A percentile compares a stretch with the other conserved stretches of the same genome.
Evolutionary conservation across 345 rosid genomes (phyloP).

Genomic region (Citrus glauca): DNA sequence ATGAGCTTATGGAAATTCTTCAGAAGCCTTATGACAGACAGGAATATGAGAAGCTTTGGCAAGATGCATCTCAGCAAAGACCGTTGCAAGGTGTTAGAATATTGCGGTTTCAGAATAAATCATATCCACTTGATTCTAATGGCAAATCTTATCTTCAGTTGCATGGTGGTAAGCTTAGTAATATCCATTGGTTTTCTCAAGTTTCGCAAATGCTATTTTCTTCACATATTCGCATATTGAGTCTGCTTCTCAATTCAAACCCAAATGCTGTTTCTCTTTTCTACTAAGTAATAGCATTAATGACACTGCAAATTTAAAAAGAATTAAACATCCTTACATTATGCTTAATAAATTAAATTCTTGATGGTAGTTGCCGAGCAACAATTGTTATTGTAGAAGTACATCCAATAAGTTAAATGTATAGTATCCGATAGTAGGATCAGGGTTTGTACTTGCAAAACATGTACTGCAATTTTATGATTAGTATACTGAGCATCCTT

Average conservation of each 20-base stretch:
- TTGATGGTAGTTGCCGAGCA: background rate
- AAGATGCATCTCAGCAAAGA: constrained; percentile 19
- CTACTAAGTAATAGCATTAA: background rate
- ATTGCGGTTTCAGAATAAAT: constrained; percentile 27
- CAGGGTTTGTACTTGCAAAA: background rate
- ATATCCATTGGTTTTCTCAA: background rate
- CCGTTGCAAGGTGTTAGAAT: constrained; percentile 15
- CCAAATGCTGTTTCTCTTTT: background rate
- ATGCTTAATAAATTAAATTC: background rate
- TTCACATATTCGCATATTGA: background rate
- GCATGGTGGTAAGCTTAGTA: constrained; percentile 34
- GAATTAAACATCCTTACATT: background rate
- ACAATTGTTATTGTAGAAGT: background rate
- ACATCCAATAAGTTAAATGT: background rate
- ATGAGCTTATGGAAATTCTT: constrained; percentile 39
- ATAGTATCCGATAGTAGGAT: background rate
- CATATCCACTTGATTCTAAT: background rate
- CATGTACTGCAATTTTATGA: background rate
- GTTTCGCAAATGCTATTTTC: background rate
- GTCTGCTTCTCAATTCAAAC: background rate
- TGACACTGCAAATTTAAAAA: background rate
- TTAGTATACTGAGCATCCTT: background rate
- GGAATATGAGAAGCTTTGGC: constrained; percentile 35
- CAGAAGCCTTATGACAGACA: constrained; percentile 38
- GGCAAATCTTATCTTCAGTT: constrained; percentile 52